A percentile compares a stretch with the other conserved stretches of the same genome.
phyloP scores from a whole-genome alignment of 2,329 filamentous ascomycete genomes.

The Beauveria brongniartii region DNA sequence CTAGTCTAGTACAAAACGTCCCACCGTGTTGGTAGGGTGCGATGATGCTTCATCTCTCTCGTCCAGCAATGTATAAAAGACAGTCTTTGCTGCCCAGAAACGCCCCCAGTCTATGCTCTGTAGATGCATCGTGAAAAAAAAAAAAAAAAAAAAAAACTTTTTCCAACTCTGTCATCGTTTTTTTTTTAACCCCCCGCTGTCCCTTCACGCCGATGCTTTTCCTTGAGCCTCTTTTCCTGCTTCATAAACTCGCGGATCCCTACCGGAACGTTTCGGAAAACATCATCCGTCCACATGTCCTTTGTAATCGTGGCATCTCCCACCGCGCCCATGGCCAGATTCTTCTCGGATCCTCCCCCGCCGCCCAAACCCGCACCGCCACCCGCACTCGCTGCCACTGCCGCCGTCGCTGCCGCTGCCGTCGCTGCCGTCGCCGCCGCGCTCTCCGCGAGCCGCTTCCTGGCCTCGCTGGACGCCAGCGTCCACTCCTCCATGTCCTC shows the following conservation, averaged over 20 bases:
- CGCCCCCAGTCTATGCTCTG: too few species aligned
- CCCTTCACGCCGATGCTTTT: constrained; percentile 58
- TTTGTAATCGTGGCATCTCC: constrained; percentile 34
- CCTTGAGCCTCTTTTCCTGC: constrained; percentile 82
- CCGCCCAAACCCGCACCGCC: neutral
- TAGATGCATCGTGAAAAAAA: too few species aligned
- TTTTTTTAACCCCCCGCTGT: constrained; percentile 31
- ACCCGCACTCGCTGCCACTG: too few species aligned
- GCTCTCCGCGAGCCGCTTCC: constrained; percentile 37
- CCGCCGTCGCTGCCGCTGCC: too few species aligned
- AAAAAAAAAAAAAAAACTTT: neutral
- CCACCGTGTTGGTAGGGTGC: too few species aligned
- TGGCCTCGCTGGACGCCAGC: constrained; percentile 54
- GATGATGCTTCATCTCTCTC: too few species aligned
- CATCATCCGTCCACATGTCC: constrained; percentile 53
- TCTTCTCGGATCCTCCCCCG: constrained; percentile 58
- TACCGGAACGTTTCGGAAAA: constrained; percentile 77
- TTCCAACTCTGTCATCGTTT: neutral
- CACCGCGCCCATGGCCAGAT: constrained; percentile 11
- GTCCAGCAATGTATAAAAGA: too few species aligned
- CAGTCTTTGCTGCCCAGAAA: too few species aligned
- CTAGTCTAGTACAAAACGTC: too few species aligned
- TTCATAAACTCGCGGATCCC: constrained; percentile 97
- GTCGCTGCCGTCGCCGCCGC: constrained; percentile 17
- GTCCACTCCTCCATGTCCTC: constrained; percentile 93